These are phyloP conservation scores for Podospora australis DNA, from an alignment of 495 filamentous ascomycete genomes.

Conservation along the genomic window DNA sequence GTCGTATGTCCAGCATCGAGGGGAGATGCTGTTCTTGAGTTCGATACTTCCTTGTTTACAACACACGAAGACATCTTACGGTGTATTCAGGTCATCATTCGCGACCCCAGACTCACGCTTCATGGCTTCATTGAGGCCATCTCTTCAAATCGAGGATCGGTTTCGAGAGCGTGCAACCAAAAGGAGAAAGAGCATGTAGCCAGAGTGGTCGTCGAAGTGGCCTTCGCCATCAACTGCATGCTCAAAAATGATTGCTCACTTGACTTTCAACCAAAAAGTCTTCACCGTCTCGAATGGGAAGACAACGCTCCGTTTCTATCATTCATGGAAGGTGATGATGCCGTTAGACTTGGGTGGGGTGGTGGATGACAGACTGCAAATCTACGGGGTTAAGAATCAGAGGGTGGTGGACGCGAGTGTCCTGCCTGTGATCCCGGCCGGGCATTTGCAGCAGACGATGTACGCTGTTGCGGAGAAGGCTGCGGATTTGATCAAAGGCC, in stretches of 20 bases:
- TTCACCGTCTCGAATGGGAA: not conserved
- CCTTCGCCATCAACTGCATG: not conserved
- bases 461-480: conserved; percentile 30
- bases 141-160: too few relatives aligned
- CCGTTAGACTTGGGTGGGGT: too few relatives aligned
- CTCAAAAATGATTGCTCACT: not conserved
- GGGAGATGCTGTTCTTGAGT: not conserved
- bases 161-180: too few relatives aligned
- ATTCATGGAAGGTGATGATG: not conserved
- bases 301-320: not conserved
- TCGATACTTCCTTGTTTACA: not conserved
- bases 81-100: not conserved
- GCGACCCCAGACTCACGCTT: not conserved
- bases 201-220: not conserved
- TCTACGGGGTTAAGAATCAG: conserved; percentile 37
- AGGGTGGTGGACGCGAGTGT: conserved; percentile 32
- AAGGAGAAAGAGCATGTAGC: not conserved
- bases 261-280: not conserved
- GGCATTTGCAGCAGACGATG: conserved; percentile 25
- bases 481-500: conserved; percentile 9
- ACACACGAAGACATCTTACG: not conserved
- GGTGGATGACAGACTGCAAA: too few relatives aligned
- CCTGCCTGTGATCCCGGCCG: conserved; percentile 22
- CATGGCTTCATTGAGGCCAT: not conserved
- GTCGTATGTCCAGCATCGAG: not conserved